Conservation (phyloP, 1,139 yeast species). For the Candida gigantensis region DNA sequence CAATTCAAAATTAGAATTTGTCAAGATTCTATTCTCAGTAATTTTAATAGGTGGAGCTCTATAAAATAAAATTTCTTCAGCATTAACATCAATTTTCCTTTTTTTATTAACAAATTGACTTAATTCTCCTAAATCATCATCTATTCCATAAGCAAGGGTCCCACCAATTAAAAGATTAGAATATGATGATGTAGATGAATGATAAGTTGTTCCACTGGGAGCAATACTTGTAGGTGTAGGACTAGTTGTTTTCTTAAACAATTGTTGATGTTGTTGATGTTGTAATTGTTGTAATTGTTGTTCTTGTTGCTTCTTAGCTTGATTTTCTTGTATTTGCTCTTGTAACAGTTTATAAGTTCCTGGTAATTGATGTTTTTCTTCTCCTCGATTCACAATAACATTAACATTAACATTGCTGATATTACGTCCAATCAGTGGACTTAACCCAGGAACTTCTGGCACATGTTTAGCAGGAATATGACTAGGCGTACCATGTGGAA, state of each 20-base stretch:
- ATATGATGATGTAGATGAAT: conserved; percentile 36
- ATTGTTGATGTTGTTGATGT: conserved; percentile 21
- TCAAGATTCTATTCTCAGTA: conserved; percentile 50
- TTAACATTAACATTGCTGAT: too few relatives aligned
- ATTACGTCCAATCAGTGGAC: neutral
- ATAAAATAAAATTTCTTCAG: conserved; percentile 67
- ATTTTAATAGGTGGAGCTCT: conserved; percentile 70
- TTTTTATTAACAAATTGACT: conserved; percentile 26
- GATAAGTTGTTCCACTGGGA: conserved; percentile 23
- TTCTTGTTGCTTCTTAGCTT: conserved; percentile 22
- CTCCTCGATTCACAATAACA: conserved; percentile 6
- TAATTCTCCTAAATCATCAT: conserved; percentile 20
- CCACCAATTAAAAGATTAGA: conserved; percentile 45
- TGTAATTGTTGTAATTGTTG: conserved; percentile 20
- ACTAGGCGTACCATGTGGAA: conserved; percentile 18
- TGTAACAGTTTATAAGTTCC: conserved; percentile 19
- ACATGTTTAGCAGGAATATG: conserved; percentile 15
- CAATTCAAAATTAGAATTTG: conserved; percentile 29
- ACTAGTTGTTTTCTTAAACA: conserved; percentile 22
- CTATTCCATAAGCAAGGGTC: conserved; percentile 36
- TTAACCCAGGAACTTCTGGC: conserved; percentile 1
- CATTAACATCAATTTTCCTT: conserved; percentile 23
- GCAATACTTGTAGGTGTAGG: conserved; percentile 24
- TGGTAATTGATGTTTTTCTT: conserved; percentile 18
- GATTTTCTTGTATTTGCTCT: conserved; percentile 18